Base-by-base conservation (phyloP, 2,329 filamentous ascomycete species). In the Sphaerulina musiva region DNA sequence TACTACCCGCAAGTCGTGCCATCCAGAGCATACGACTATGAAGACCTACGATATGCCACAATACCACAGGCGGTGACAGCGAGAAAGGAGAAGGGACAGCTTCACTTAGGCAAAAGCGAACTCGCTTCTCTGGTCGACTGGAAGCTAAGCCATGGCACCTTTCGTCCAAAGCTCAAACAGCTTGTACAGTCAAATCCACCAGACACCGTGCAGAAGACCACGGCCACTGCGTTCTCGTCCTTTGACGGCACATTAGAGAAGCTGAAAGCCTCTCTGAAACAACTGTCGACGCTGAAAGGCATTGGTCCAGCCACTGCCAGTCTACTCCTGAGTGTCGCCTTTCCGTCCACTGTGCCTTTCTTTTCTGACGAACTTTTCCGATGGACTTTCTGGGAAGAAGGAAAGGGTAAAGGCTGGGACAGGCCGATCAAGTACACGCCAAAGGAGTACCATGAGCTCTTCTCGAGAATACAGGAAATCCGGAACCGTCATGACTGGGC, bases 221-320 rank as follows among this genome's bases (percentile, higher is more conserved):
- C 84, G 12, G 67, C 72, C 6, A 66, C 76, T 29, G 84, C 81
- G 0, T 75, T 85, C 54, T 63, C 67, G 4, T 52, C 66, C 29
- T 80, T 82, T 62, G 68, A 69, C 52, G 57, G 65, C 8, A 31
- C 65, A 20, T 48, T 46, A 41, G 50, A 53, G 12, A 34, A 56
- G 11, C 48, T 52, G 32, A 60, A 63, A 49, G 67, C 72, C 6
- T 76, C 81, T 3, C 66, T 88, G 6, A 74, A 76, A 2, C 70
- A 72, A 1, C 73, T 91, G 9, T 76, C 76, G 1, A 76, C 76
- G 52, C 73, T 93, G n/a, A 84, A 77, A 59, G 88, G 88, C 34
- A 81, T 95, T 57, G 88, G 88, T 0, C 87, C 88, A 1, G 88
- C 88, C 6, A 92, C 87, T 0, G 87, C 86, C 0, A 88, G 86